Evolutionary conservation across 2,329 filamentous ascomycete species (phyloP).

Genomic region (Diplodia mutila): DNA sequence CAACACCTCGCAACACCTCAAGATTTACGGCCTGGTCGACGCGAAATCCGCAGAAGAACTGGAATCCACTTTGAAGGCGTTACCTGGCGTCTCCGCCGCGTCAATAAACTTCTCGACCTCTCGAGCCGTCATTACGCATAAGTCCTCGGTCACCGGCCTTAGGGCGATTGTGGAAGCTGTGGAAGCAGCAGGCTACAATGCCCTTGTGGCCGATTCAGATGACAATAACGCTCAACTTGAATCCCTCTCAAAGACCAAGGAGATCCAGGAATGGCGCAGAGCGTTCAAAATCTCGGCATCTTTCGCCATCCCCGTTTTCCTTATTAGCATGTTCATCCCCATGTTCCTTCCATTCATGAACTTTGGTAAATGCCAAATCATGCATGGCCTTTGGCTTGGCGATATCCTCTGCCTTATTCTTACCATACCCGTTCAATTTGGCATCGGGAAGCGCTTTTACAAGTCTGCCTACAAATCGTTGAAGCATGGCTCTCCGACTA

Average conservation of each 20-base stretch:
- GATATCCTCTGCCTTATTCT: slow-evolving; percentile 82
- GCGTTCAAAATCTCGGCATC: slow-evolving; percentile 77
- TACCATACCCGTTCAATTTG: slow-evolving; percentile 94
- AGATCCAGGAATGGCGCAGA: slow-evolving; percentile 89
- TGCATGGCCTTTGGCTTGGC: slow-evolving; percentile 81
- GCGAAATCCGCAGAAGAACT: slow-evolving; percentile 72
- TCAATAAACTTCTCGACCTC: slow-evolving; percentile 74
- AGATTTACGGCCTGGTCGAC: slow-evolving; percentile 78
- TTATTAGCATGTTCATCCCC: slow-evolving; percentile 91
- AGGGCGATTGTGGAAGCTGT: slow-evolving; percentile 80
- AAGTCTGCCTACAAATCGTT: slow-evolving; percentile 90
- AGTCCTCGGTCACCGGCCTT: slow-evolving; percentile 73
- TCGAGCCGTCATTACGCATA: slow-evolving; percentile 73
- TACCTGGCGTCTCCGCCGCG: slow-evolving; percentile 74
- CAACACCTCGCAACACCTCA: slow-evolving; percentile 72
- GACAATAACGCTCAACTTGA: slow-evolving; percentile 97
- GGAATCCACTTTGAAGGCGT: slow-evolving; percentile 66
- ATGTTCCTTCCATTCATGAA: slow-evolving; percentile 80
- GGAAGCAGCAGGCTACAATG: slow-evolving; percentile 84
- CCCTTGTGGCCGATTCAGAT: slow-evolving; percentile 84
- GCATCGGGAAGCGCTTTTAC: slow-evolving; percentile 94
- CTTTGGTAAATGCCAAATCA: slow-evolving; percentile 70
- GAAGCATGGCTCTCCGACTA: slow-evolving; percentile 88
- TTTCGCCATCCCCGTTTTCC: slow-evolving; percentile 88
- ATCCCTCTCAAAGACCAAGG: slow-evolving; percentile 92